Evolutionary conservation across 139 green algal genomes (phyloP).

Genomic region (Yamagishiella unicocca): DNA sequence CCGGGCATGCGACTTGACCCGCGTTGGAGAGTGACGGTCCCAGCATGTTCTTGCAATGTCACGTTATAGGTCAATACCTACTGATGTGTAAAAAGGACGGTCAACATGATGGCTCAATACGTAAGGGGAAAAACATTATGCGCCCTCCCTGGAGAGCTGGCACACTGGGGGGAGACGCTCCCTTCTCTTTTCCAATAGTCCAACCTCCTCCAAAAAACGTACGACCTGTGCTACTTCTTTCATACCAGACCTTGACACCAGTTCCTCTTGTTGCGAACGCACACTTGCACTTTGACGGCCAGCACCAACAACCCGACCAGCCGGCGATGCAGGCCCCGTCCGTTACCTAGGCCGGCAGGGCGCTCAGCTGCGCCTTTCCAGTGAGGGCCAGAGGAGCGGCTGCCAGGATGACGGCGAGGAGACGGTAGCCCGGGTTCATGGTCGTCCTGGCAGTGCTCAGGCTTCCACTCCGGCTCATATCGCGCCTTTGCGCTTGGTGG

Average conservation of each 20-base stretch:
- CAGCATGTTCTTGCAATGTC: too few relatives aligned
- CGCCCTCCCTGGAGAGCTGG: too few relatives aligned
- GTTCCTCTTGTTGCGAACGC: neutral
- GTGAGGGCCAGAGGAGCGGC: slow-evolving; percentile 1
- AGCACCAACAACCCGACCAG: slow-evolving; percentile 16
- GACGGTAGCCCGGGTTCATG: slow-evolving; percentile 43
- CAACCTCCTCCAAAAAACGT: too few relatives aligned
- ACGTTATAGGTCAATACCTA: too few relatives aligned
- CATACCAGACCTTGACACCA: neutral
- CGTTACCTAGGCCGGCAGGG: slow-evolving; percentile 34
- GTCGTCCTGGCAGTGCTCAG: slow-evolving; percentile 22
- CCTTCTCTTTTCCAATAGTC: too few relatives aligned
- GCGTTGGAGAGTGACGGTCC: too few relatives aligned
- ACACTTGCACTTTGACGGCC: neutral
- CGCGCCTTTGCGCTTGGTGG: slow-evolving; percentile 35
- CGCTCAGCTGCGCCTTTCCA: slow-evolving; percentile 25
- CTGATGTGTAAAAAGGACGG: too few relatives aligned
- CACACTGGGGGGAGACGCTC: too few relatives aligned
- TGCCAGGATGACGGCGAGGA: slow-evolving; percentile 42
- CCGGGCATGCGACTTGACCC: too few relatives aligned
- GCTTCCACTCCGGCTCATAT: slow-evolving; percentile 21
- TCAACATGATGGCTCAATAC: too few relatives aligned
- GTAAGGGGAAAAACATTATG: too few relatives aligned
- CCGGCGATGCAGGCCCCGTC: neutral
- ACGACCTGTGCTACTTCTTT: too few relatives aligned